Percentiles rank a stretch among this genome's conserved stretches.
These are phyloP conservation scores for Acanthamoeba sp. DNA, from an alignment of 208 protist genomes.

Conservation along the genomic window DNA sequence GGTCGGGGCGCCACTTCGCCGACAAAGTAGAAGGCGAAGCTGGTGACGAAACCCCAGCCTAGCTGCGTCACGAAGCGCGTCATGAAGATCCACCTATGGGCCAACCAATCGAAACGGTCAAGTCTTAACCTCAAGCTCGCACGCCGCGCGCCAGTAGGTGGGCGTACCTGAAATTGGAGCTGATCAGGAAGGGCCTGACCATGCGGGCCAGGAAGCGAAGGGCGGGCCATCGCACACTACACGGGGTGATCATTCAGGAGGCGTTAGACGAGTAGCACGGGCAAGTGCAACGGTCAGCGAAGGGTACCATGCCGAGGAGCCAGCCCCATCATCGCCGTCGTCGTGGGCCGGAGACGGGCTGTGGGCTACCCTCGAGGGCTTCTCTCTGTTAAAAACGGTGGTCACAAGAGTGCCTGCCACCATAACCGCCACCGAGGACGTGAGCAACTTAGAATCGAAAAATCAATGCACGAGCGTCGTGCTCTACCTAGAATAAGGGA, in stretches of 20 bases:
- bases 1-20: not conserved
- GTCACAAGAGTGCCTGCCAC: not conserved
- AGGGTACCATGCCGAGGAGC: no score
- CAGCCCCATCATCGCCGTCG: no score
- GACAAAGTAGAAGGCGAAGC: not conserved
- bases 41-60: not conserved
- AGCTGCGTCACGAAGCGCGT: constrained; percentile 25
- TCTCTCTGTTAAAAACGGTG: not conserved
- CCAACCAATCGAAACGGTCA: not conserved
- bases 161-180: not conserved
- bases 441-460: no score
- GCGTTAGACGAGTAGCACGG: no score
- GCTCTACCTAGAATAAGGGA: not conserved
- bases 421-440: no score
- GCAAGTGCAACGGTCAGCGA: no score
- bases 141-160: not conserved
- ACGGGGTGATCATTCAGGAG: no score
- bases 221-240: not conserved
- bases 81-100: not conserved
- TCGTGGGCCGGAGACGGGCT: no score
- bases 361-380: not conserved
- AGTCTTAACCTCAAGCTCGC: not conserved
- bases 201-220: not conserved
- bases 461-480: no score
- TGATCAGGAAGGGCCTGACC: not conserved